Percentiles rank a stretch among this genome's conserved stretches.
These are phyloP conservation scores for Haematococcus lacustris DNA, from an alignment of 139 green algal species.

Conservation along the genomic window DNA sequence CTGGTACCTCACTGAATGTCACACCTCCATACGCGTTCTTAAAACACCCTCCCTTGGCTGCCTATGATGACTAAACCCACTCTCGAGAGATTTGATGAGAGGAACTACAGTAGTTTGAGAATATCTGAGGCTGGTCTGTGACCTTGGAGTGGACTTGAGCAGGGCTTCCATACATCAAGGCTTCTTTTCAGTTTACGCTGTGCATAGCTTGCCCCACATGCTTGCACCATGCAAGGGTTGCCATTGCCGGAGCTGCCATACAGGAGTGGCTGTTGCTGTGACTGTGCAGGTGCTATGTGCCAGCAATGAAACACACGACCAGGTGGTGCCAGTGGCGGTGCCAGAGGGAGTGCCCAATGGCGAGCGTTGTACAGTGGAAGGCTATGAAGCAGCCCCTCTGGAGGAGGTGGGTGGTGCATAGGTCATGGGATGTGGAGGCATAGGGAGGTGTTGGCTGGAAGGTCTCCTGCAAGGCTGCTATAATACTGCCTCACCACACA, in stretches of 20 bases:
- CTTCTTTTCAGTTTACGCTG: not conserved
- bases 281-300: constrained; percentile 70
- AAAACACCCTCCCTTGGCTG: too few relatives aligned
- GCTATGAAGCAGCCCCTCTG: constrained; percentile 26
- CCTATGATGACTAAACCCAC: not conserved
- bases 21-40: too few relatives aligned
- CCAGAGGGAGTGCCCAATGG: constrained; percentile 73
- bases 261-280: not conserved
- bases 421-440: not conserved
- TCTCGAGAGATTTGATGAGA: not conserved
- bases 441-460: not conserved
- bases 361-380: constrained; percentile 63
- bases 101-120: constrained; percentile 40
- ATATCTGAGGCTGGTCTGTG: constrained; percentile 34
- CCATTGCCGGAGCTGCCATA: not conserved
- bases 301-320: constrained; percentile 64
- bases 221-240: not conserved
- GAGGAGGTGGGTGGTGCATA: not conserved
- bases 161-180: not conserved
- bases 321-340: constrained; percentile 76
- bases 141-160: not conserved
- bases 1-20: too few relatives aligned
- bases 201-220: not conserved
- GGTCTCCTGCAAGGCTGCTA: not conserved
- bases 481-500: too few relatives aligned